phyloP scores from a whole-genome alignment of 352 stramenopile species.

The Pilasporangium apinafurcum region DNA sequence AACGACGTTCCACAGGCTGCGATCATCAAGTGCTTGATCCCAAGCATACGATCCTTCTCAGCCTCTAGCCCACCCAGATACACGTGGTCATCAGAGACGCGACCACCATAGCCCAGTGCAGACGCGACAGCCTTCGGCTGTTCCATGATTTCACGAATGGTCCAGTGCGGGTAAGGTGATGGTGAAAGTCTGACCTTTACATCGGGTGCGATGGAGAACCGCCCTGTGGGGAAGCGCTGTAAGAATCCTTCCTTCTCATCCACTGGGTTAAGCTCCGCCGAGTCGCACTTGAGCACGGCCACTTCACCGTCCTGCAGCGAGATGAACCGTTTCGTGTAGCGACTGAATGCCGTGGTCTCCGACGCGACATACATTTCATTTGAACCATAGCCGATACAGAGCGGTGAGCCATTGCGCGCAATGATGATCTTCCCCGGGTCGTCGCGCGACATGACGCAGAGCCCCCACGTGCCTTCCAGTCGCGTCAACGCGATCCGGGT shows the following conservation, averaged over 20 bases:
- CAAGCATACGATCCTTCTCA: slow-evolving; percentile 86
- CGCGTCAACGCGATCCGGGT: slow-evolving; percentile 85
- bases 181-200: slow-evolving; percentile 93
- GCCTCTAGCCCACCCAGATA: slow-evolving; percentile 92
- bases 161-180: slow-evolving; percentile 95
- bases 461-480: slow-evolving; percentile 95
- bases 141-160: slow-evolving; percentile 93
- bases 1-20: slow-evolving; percentile 94
- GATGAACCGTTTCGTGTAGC: slow-evolving; percentile 98
- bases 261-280: slow-evolving; percentile 88
- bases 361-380: slow-evolving; percentile 96
- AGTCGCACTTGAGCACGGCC: slow-evolving; percentile 92
- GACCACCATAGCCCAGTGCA: slow-evolving; percentile 91
- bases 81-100: slow-evolving; percentile 91
- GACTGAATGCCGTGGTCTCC: slow-evolving; percentile 91
- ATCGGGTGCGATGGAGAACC: slow-evolving; percentile 89
- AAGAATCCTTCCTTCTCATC: slow-evolving; percentile 76
- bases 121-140: slow-evolving; percentile 95
- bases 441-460: slow-evolving; percentile 91
- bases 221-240: slow-evolving; percentile 79
- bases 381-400: slow-evolving; percentile 87
- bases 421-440: slow-evolving; percentile 96
- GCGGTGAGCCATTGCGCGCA: slow-evolving; percentile 94
- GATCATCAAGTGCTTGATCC: slow-evolving; percentile 94
- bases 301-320: slow-evolving; percentile 96